Conservation (phyloP, 305 asterid species). For the Coffea humblotiana region DNA sequence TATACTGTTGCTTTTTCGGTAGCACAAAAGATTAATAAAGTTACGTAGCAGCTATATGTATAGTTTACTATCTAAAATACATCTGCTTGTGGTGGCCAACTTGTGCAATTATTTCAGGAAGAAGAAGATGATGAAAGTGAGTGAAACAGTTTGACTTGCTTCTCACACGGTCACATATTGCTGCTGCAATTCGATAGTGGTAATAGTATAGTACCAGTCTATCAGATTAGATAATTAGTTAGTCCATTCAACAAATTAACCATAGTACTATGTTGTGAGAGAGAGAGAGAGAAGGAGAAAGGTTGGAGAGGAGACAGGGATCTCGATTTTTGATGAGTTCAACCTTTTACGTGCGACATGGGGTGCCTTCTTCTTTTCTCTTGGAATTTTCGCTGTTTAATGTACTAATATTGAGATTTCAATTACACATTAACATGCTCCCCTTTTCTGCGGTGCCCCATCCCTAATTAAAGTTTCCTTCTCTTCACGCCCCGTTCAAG, state of each 20-base stretch:
- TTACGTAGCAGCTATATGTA: too few species aligned
- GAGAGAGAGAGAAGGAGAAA: not conserved
- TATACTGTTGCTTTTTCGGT: not conserved
- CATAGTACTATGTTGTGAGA: not conserved
- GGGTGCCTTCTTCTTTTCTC: not conserved
- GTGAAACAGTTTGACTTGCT: not conserved
- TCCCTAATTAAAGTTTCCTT: too few species aligned
- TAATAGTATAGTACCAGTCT: not conserved
- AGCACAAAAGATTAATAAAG: too few species aligned
- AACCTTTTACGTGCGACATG: not conserved
- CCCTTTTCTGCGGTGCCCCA: too few species aligned
- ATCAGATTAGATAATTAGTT: too few species aligned
- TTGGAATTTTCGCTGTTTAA: not conserved
- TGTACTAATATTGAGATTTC: too few species aligned
- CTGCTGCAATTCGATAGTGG: not conserved
- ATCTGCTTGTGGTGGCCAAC: not conserved
- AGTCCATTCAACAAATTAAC: too few species aligned
- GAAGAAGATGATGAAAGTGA: not conserved
- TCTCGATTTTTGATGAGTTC: not conserved
- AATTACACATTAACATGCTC: too few species aligned
- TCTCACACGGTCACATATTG: not conserved
- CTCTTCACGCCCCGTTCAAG: too few species aligned
- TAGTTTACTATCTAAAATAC: too few species aligned
- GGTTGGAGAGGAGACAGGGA: not conserved
- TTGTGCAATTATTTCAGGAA: slow-evolving; percentile 2